Evolutionary conservation across 1,284 basidiomycete genomes (phyloP).

Genomic region (Ceratobasidium sp.): DNA sequence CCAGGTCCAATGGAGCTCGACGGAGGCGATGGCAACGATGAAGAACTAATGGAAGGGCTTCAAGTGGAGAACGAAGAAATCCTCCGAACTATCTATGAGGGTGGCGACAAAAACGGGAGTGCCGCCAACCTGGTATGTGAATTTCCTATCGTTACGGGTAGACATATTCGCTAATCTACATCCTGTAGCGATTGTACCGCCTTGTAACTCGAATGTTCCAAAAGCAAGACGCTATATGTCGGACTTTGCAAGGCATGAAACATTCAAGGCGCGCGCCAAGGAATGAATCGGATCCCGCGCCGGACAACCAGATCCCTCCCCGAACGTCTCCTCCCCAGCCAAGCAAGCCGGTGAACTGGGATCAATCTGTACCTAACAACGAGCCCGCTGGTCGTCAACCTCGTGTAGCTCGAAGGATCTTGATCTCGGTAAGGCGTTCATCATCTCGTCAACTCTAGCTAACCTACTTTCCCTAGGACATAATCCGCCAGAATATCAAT

Average conservation of each 20-base stretch:
- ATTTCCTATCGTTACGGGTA: neutral
- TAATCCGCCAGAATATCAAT: too few relatives aligned
- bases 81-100: neutral
- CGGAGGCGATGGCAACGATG: neutral
- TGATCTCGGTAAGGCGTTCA: too few relatives aligned
- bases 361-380: neutral
- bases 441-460: too few relatives aligned
- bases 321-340: neutral
- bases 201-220: neutral
- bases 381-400: neutral
- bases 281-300: too few relatives aligned
- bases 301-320: too few relatives aligned
- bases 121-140: neutral
- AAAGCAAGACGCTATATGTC: slow-evolving; percentile 3
- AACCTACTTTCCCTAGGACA: too few relatives aligned
- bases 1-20: neutral
- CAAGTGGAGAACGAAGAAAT: neutral
- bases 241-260: neutral
- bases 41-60: neutral
- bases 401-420: too few relatives aligned
- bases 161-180: neutral
- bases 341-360: neutral
- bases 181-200: neutral
- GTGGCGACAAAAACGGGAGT: neutral
- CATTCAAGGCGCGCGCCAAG: neutral